These are phyloP conservation scores for Dunaliella primolecta DNA, from an alignment of 139 green algal genomes.

Conservation along the genomic window DNA sequence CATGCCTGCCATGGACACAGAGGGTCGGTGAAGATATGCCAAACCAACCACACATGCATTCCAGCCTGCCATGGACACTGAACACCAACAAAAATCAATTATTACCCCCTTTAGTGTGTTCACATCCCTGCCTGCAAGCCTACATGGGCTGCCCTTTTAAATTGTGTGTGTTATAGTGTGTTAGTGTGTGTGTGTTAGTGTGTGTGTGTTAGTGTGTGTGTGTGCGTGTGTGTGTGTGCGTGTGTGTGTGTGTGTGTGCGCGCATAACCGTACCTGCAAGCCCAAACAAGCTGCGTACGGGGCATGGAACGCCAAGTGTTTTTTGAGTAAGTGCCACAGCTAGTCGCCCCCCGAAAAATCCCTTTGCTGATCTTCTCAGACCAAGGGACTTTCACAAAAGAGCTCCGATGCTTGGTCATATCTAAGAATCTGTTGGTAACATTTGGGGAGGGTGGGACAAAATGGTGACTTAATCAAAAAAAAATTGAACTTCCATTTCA, in stretches of 20 bases:
- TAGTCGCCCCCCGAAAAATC: not conserved
- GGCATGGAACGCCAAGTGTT: not conserved
- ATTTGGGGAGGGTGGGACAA: too few relatives aligned
- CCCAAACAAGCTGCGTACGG: not conserved
- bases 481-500: too few relatives aligned
- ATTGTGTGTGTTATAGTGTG: too few relatives aligned
- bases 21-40: too few relatives aligned
- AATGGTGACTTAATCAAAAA: too few relatives aligned
- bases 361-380: not conserved
- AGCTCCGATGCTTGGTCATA: not conserved
- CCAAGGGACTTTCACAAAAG: not conserved
- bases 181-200: not conserved
- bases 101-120: too few relatives aligned
- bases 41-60: too few relatives aligned
- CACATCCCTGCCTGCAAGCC: too few relatives aligned
- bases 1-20: too few relatives aligned
- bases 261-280: not conserved
- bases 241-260: not conserved
- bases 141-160: too few relatives aligned
- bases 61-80: too few relatives aligned
- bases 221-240: not conserved
- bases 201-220: not conserved
- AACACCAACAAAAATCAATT: too few relatives aligned
- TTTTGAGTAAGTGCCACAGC: not conserved
- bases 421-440: not conserved